phyloP scores from a whole-genome alignment of 495 filamentous ascomycete species.

The Podospora anserina region DNA sequence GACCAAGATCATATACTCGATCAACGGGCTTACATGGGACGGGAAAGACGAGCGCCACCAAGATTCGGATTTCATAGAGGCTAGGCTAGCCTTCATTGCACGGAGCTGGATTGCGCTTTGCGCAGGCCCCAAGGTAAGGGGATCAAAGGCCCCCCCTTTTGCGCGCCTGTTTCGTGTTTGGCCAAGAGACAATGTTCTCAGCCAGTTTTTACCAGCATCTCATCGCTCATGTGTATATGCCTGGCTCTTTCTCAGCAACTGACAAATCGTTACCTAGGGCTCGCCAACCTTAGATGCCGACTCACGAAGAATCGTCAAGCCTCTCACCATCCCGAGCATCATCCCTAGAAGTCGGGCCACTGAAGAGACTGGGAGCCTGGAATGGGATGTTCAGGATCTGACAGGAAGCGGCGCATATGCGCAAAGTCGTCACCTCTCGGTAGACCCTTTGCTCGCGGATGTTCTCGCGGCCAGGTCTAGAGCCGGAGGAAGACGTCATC shows the following conservation, averaged over 20 bases:
- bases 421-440: conserved; percentile 8
- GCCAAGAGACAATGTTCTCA: not conserved
- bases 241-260: conserved; percentile 1
- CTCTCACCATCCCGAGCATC: conserved; percentile 16
- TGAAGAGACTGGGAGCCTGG: conserved; percentile 14
- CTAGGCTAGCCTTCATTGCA: conserved; percentile 32
- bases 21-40: conserved; percentile 26
- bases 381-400: conserved; percentile 15
- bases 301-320: not conserved
- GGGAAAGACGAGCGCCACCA: conserved; percentile 13
- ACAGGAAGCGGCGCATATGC: conserved; percentile 25
- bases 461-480: not conserved
- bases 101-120: conserved; percentile 32
- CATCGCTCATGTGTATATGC: not conserved
- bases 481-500: conserved; percentile 11
- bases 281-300: not conserved
- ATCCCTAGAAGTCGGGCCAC: not conserved
- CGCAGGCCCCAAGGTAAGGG: conserved; percentile 28
- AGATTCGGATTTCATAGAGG: conserved; percentile 16
- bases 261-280: not conserved
- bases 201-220: not conserved
- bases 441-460: conserved; percentile 1
- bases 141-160: not conserved
- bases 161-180: not conserved
- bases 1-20: conserved; percentile 12